Conservation (phyloP, 257 asterid species). For the Fraxinus anomala region DNA sequence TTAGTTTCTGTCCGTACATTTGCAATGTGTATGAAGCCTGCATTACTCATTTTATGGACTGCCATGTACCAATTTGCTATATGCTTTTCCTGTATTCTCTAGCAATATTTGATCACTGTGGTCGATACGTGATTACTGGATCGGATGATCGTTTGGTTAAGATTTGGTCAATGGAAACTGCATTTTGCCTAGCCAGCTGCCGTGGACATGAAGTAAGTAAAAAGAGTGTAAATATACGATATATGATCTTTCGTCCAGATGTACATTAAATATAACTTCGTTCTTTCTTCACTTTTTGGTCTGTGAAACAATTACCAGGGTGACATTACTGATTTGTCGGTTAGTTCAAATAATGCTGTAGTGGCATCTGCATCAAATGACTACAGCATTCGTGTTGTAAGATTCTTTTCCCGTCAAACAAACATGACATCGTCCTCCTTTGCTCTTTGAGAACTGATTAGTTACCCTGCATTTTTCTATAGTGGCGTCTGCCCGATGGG, state of each 20-base stretch:
- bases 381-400: slow-evolving; percentile 93
- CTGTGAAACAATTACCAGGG: slow-evolving; percentile 56
- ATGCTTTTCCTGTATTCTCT: slow-evolving; percentile 31
- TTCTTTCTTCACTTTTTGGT: slow-evolving; percentile 15
- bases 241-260: not conserved
- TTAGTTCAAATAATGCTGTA: slow-evolving; percentile 77
- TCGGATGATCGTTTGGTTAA: slow-evolving; percentile 98
- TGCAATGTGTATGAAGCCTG: slow-evolving; percentile 9
- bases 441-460: slow-evolving; percentile 35
- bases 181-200: slow-evolving; percentile 91
- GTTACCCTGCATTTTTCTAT: slow-evolving; percentile 35
- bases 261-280: slow-evolving; percentile 8
- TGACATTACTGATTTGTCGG: slow-evolving; percentile 93
- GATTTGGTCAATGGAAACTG: slow-evolving; percentile 99
- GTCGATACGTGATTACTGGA: slow-evolving; percentile 95
- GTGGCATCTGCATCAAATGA: slow-evolving; percentile 99
- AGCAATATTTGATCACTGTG: slow-evolving; percentile 97
- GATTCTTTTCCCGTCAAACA: slow-evolving; percentile 37
- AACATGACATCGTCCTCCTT: slow-evolving; percentile 31
- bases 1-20: slow-evolving; percentile 14
- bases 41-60: slow-evolving; percentile 4
- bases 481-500: slow-evolving; percentile 99
- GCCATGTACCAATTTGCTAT: slow-evolving; percentile 14
- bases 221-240: slow-evolving; percentile 15
- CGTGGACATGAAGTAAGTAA: slow-evolving; percentile 96